Conservation (phyloP, 345 rosid species). For the Toxicodendron radicans region DNA sequence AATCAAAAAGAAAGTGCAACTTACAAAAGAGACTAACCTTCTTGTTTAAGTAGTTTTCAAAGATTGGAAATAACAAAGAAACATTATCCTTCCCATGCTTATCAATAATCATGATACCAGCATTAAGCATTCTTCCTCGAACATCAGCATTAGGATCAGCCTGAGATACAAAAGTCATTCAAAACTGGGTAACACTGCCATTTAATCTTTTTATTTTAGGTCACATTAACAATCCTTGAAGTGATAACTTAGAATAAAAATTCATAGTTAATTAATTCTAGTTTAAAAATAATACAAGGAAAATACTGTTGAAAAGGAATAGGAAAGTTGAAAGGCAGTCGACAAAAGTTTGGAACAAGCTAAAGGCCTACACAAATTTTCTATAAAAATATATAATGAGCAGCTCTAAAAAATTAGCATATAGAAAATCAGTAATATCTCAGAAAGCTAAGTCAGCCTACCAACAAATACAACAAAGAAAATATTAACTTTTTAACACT, state of each 20-base stretch:
- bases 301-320: neutral
- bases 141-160: slow-evolving; percentile 97
- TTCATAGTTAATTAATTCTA: neutral
- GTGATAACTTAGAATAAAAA: neutral
- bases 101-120: slow-evolving; percentile 90
- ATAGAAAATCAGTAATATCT: neutral
- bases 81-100: slow-evolving; percentile 92
- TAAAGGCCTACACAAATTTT: neutral
- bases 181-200: neutral
- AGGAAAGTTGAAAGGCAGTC: neutral
- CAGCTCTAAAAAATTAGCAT: neutral
- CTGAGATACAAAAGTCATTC: slow-evolving; percentile 43
- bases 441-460: neutral
- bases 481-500: neutral
- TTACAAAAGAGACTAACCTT: slow-evolving; percentile 51
- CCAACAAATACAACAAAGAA: neutral
- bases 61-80: slow-evolving; percentile 86
- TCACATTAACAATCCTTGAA: neutral
- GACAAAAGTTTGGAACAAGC: neutral
- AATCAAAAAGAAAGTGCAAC: slow-evolving; percentile 7
- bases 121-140: slow-evolving; percentile 98
- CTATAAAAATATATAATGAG: no score
- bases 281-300: neutral
- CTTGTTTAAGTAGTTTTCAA: slow-evolving; percentile 91
- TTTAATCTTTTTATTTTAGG: neutral